Evolutionary conservation across 768 basidiomycete species (phyloP).

Genomic region (Pleurotus tuoliensis): DNA sequence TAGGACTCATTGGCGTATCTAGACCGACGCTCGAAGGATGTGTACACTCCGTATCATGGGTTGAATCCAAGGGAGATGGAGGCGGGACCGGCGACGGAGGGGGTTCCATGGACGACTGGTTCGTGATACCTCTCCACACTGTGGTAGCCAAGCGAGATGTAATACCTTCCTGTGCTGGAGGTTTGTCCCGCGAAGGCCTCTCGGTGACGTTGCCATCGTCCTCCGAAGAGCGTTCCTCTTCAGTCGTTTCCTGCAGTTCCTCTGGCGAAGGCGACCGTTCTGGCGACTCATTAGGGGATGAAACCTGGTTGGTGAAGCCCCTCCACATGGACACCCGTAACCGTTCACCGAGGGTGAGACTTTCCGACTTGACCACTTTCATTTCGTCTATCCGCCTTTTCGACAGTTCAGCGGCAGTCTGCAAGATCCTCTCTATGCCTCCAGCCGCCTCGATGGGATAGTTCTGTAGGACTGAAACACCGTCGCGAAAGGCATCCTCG

Average conservation of each 20-base stretch:
- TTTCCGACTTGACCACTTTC: conserved; percentile 26
- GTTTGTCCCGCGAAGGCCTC: conserved; percentile 19
- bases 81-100: conserved; percentile 40
- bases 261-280: conserved; percentile 30
- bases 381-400: conserved; percentile 42
- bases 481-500: conserved; percentile 64
- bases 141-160: conserved; percentile 54
- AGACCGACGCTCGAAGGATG: conserved; percentile 17
- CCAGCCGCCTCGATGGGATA: conserved; percentile 67
- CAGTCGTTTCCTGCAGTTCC: conserved; percentile 19
- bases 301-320: conserved; percentile 54
- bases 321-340: conserved; percentile 63
- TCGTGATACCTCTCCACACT: conserved; percentile 78
- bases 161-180: conserved; percentile 27
- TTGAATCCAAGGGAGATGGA: conserved; percentile 24
- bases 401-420: conserved; percentile 60
- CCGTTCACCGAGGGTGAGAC: conserved; percentile 48
- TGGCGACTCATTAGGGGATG: conserved; percentile 32
- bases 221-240: conserved; percentile 18
- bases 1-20: not conserved
- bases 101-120: conserved; percentile 68
- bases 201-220: conserved; percentile 47
- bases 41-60: not conserved
- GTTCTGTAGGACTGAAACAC: conserved; percentile 55
- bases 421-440: conserved; percentile 67